Conservation (phyloP, 2,329 filamentous ascomycete species). For the Helotiales sp. region DNA sequence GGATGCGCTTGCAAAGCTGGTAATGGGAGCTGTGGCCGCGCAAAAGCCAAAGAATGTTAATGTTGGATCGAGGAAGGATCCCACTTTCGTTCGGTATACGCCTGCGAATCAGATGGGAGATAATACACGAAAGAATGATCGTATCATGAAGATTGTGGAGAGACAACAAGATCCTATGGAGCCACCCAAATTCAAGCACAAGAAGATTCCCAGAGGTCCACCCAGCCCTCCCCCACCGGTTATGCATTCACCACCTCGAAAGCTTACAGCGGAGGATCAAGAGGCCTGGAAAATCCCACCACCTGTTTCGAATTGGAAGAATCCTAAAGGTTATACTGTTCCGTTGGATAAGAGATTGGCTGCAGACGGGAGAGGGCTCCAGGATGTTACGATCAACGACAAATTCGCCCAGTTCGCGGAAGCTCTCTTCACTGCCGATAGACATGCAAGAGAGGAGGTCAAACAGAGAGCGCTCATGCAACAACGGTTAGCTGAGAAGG, state of each 20-base stretch:
- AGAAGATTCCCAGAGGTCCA: conserved; percentile 93
- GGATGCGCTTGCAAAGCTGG: conserved; percentile 79
- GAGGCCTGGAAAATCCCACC: conserved; percentile 94
- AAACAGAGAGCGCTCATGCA: conserved; percentile 93
- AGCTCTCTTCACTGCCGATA: conserved; percentile 89
- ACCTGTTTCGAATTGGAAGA: conserved; percentile 98
- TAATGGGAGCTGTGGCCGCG: conserved; percentile 83
- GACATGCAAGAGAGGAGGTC: conserved; percentile 94
- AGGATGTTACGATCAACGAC: conserved; percentile 96
- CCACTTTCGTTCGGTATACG: conserved; percentile 94
- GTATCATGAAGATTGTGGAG: conserved; percentile 98
- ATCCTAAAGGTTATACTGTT: conserved; percentile 96
- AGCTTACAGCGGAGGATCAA: conserved; percentile 95
- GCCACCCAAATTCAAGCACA: conserved; percentile 98
- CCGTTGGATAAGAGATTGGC: conserved; percentile 94
- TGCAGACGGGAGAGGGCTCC: conserved; percentile 87
- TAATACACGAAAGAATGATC: conserved; percentile 81
- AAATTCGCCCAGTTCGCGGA: conserved; percentile 98
- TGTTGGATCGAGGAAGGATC: conserved; percentile 76
- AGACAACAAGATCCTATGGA: conserved; percentile 94
- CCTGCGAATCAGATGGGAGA: conserved; percentile 97
- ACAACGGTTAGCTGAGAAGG: conserved; percentile 93
- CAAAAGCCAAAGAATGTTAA: conserved; percentile 97
- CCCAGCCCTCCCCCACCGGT: conserved; percentile 92
- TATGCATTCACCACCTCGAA: conserved; percentile 92